Evolutionary conservation across 257 asterid genomes (phyloP).

Genomic region (Capsicum rhomboideum): DNA sequence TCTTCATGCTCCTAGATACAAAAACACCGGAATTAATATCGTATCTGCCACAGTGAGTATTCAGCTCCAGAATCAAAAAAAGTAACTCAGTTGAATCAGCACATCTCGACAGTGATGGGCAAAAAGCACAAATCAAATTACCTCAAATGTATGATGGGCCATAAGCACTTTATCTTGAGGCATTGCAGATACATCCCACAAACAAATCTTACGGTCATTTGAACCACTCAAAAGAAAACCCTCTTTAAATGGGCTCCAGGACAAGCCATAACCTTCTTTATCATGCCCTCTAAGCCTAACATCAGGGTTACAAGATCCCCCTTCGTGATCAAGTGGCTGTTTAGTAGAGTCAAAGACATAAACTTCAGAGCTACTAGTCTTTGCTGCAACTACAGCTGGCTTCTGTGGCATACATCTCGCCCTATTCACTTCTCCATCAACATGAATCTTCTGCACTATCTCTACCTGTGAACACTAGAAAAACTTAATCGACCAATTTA

Average conservation of each 20-base stretch:
- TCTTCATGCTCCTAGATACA: conserved; percentile 55
- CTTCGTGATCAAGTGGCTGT: conserved; percentile 30
- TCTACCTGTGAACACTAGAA: conserved; percentile 43
- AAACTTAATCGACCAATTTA: background rate
- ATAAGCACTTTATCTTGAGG: conserved; percentile 60
- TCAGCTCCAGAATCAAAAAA: background rate
- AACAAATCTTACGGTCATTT: conserved; percentile 74
- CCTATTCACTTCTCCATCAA: conserved; percentile 94
- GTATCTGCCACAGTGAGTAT: background rate
- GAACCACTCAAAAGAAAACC: conserved; percentile 88
- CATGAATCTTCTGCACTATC: conserved; percentile 62
- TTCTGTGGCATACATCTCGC: conserved; percentile 79
- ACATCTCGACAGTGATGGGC: background rate
- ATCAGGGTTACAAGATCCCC: conserved; percentile 57
- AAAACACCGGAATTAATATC: conserved; percentile 1
- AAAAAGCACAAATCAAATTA: conserved; percentile 6
- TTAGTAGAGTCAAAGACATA: conserved; percentile 61
- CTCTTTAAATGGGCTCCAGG: conserved; percentile 79
- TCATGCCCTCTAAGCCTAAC: conserved; percentile 76
- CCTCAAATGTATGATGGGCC: conserved; percentile 57
- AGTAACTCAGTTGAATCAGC: background rate
- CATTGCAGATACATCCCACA: conserved; percentile 74
- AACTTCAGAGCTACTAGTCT: conserved; percentile 68
- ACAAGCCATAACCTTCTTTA: conserved; percentile 90
- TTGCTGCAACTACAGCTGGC: conserved; percentile 69